These are phyloP conservation scores for Orbilia javanica DNA, from an alignment of 2,329 filamentous ascomycete species.

Conservation along the genomic window DNA sequence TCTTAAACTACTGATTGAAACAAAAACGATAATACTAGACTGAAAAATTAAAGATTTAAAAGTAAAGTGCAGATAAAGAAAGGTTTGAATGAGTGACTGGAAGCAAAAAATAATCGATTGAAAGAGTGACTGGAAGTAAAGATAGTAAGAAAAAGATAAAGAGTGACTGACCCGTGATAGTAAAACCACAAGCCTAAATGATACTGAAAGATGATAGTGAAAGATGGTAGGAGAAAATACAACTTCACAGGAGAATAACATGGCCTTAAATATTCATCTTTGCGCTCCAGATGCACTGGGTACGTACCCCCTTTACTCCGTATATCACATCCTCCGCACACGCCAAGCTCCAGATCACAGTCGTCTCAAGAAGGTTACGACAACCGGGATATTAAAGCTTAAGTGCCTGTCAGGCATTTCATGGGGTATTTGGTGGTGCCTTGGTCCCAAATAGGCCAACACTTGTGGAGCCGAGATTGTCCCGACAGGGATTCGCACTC, in stretches of 20 bases:
- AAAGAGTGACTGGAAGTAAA: conserved; percentile 43
- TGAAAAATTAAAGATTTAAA: neutral
- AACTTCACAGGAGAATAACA: neutral
- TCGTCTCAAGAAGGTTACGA: conserved; percentile 25
- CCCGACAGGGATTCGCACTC: conserved; percentile 24
- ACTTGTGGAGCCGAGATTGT: conserved; percentile 46
- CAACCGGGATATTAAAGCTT: conserved; percentile 36
- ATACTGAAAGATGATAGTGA: conserved; percentile 11
- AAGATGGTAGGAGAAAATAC: neutral
- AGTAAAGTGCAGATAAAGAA: conserved; percentile 18
- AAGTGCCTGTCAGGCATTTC: conserved; percentile 1
- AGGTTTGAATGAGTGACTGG: conserved; percentile 15
- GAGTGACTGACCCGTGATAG: conserved; percentile 47
- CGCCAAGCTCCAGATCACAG: neutral
- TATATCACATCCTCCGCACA: too few relatives aligned
- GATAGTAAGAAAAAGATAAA: conserved; percentile 33
- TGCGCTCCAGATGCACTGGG: neutral
- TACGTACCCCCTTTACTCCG: neutral
- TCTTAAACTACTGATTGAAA: neutral
- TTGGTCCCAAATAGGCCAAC: conserved; percentile 23
- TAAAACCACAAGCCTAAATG: conserved; percentile 35
- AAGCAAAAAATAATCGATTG: conserved; percentile 18
- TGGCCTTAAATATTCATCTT: conserved; percentile 29
- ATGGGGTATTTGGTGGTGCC: neutral
- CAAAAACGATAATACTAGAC: neutral